Evolutionary conservation across 2,329 filamentous ascomycete genomes (phyloP), one percentile per base, ranked within the genome.

Genomic region (Thelonectria rubi): DNA sequence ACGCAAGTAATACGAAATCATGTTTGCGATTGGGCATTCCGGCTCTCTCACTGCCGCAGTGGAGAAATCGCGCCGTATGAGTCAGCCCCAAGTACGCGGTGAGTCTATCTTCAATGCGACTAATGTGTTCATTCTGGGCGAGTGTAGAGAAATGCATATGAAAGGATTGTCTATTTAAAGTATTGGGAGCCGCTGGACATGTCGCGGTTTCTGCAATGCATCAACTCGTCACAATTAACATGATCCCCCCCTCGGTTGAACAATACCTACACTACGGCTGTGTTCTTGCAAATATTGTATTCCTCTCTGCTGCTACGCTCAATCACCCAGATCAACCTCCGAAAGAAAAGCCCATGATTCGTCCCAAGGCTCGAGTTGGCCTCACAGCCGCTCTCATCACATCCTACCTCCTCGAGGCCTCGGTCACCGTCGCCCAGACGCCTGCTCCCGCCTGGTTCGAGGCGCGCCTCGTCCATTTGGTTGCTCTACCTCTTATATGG

Each of bases 201-300:
- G 5, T 21, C 43, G 10, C 18, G 9, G 14, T 5, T 15, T 17
- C 12, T 40, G 12, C 7, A 20, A 20, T 10, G 15, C 40, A n/a
- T 9, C 37, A 43, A 30, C 34, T 48, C 30, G 7, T 9, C 26
- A 30, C 26, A 30, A 30, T 40, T 43, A 42, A 14, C 12, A 55
- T 55, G 34, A n/a, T 42, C 8, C 42, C 48, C 11, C 21, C 4
- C 3, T 18, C 46, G 1, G 17, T 39, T 17, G 30, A 14, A 17
- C 24, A 37, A 17, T 57, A 53, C 24, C 67, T 70, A 4, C 65
- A 71, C 60, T 67, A 65, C 39, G 40, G 18, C 34, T 62, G 62
- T 4, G 60, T 63, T 7, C 1, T 56, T 17, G 42, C 51, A 0
- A 39, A 40, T 11, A 34, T 49, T 10, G 24, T 17, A 0, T 60